A percentile compares a stretch with the other conserved stretches of the same genome.
Evolutionary conservation across 768 basidiomycete species (phyloP).

Genomic region (Pleurotus citrinopileatus): DNA sequence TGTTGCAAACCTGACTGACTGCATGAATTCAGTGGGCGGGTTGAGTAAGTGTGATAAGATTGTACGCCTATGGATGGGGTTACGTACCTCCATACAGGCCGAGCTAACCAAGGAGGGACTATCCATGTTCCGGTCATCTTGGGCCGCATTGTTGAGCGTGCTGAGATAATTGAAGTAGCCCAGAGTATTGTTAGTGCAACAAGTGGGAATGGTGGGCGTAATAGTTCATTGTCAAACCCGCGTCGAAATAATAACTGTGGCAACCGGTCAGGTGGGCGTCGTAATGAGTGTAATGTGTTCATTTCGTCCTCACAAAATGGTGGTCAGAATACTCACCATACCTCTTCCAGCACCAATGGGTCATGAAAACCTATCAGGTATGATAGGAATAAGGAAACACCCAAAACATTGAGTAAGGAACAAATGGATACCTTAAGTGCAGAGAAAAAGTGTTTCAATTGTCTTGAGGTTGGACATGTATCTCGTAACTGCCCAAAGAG

Average conservation of each 20-base stretch:
- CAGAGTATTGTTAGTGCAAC: slow-evolving; percentile 12
- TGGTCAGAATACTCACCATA: too few relatives aligned
- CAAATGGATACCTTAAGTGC: slow-evolving; percentile 11
- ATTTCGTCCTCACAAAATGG: too few relatives aligned
- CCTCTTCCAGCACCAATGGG: too few relatives aligned
- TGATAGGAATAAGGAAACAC: too few relatives aligned
- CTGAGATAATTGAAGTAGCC: slow-evolving; percentile 30
- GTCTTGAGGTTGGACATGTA: slow-evolving; percentile 23
- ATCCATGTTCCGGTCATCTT: slow-evolving; percentile 20
- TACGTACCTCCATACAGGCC: slow-evolving; percentile 20
- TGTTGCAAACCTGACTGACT: slow-evolving; percentile 27
- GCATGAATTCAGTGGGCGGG: slow-evolving; percentile 29
- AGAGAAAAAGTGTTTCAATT: slow-evolving; percentile 25
- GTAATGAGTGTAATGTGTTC: too few relatives aligned
- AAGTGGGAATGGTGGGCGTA: not conserved
- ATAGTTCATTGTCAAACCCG: too few relatives aligned
- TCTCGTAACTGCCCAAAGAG: slow-evolving; percentile 24
- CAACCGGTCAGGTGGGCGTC: too few relatives aligned
- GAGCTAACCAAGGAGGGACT: slow-evolving; percentile 26
- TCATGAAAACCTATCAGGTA: too few relatives aligned
- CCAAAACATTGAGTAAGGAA: too few relatives aligned
- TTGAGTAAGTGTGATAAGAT: slow-evolving; percentile 24
- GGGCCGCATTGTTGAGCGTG: slow-evolving; percentile 21
- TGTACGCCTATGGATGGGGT: slow-evolving; percentile 30
- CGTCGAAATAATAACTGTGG: too few relatives aligned